Evolutionary conservation across 257 asterid genomes (phyloP).

Genomic region (Ehretia macrophylla): DNA sequence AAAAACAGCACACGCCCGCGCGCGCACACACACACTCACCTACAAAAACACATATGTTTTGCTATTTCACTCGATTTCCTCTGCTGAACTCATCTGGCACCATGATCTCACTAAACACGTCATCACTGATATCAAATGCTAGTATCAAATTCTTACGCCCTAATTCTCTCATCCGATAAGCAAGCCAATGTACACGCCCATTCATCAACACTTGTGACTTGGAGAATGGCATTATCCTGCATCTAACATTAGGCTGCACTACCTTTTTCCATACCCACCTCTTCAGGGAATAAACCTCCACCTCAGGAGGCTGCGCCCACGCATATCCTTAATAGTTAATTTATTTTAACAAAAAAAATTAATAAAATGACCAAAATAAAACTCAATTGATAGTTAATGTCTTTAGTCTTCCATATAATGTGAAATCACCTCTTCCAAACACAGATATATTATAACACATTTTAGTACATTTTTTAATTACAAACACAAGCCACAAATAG

Average conservation of each 20-base stretch:
- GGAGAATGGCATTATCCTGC: neutral
- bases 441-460: too few species aligned
- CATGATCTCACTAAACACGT: constrained; percentile 8
- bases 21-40: too few species aligned
- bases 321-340: neutral
- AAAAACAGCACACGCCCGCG: too few species aligned
- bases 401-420: too few species aligned
- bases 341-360: too few species aligned
- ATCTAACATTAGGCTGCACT: neutral
- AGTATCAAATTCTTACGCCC: constrained; percentile 1
- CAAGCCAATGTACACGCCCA: constrained; percentile 15
- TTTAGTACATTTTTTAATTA: too few species aligned
- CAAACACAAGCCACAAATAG: too few species aligned
- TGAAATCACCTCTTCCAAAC: too few species aligned
- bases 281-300: constrained; percentile 13
- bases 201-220: neutral
- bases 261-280: constrained; percentile 3
- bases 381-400: too few species aligned
- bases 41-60: too few species aligned
- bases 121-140: constrained; percentile 15
- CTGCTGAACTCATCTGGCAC: constrained; percentile 9
- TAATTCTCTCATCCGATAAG: neutral
- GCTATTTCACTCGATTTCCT: neutral
- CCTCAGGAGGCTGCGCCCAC: neutral
- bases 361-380: too few species aligned